Evolutionary conservation across 108 stramenopile genomes (phyloP), one percentile per base, ranked within the genome.

Genomic region (Aureococcus anophagefferens): DNA sequence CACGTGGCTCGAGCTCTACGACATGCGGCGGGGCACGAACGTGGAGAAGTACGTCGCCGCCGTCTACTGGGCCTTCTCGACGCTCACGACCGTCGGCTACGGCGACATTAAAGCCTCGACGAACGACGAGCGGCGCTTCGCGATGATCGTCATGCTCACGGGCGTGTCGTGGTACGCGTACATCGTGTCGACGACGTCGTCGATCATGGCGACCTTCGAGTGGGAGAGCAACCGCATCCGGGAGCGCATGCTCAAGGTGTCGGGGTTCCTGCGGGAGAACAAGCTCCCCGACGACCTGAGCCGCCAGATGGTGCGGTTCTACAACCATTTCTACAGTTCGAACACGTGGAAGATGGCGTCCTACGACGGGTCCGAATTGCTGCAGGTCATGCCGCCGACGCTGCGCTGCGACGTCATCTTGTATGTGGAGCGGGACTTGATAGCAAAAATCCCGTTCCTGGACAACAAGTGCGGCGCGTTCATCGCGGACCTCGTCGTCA

Each of bases 41-140:
- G 46, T 32, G 14, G 33, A 35, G 18, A 79, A 77, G 36, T 84
- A 81, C 71, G 46, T 79, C 25, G 70, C 76, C 0, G 29, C 68
- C 0, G 37, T 84, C 59, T 84, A 84, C 65, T 84, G 83, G 83
- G 70, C 80, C 29, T 79, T 81, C 68, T 68, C 68, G n/a, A 84
- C 83, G 30, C 71, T 84, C 51, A 78, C 78, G 1, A 84, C 83
- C 7, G 79, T 84, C 1, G 83, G 83, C 44, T 84, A 79, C 71
- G 83, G 83, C 0, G 83, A 84, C 64, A 76, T 84, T 30, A 37
- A 32, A 29, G 83, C 83, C 11, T 35, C 70, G 35, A 81, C 80
- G 15, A 72, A 76, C 30, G 70, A 62, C 33, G 83, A 84, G 62
- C 80, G 79, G 36, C 45, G 71, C 0, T 84, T 76, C 63, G 63